Evolutionary conservation across 495 filamentous ascomycete species (phyloP).

Genomic region (Penicillium pancosmium): DNA sequence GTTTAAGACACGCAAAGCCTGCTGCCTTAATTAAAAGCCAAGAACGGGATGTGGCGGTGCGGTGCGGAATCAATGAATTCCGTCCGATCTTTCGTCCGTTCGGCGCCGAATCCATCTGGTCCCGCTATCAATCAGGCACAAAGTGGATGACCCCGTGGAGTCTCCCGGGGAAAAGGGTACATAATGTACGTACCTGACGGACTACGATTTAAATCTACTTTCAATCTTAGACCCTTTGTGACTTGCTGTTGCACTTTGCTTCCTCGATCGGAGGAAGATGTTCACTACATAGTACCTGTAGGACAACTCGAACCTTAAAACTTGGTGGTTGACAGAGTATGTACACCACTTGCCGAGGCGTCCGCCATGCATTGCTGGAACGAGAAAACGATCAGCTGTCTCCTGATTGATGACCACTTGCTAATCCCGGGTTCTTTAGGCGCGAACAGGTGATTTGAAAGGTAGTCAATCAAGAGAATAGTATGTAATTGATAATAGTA

Average conservation of each 20-base stretch:
- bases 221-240: too few species aligned
- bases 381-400: constrained; percentile 18
- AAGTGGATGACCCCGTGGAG: too few species aligned
- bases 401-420: not conserved
- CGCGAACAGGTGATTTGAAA: too few species aligned
- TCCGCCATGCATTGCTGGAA: constrained; percentile 4
- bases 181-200: too few species aligned
- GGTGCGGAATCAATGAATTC: not conserved
- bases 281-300: not conserved
- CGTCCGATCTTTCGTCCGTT: constrained; percentile 13
- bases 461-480: not conserved
- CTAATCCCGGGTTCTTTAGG: too few species aligned
- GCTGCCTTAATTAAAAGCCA: constrained; percentile 15
- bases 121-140: not conserved
- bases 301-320: not conserved
- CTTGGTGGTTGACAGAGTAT: not conserved
- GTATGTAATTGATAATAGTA: constrained; percentile 24
- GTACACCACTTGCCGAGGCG: not conserved
- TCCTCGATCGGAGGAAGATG: not conserved
- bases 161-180: too few species aligned
- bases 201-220: too few species aligned
- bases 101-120: not conserved
- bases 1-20: constrained; percentile 4
- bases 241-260: too few species aligned
- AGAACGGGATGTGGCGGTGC: constrained; percentile 9